phyloP scores from a whole-genome alignment of 108 stramenopile genomes.

The Schizochytrium sp. region DNA sequence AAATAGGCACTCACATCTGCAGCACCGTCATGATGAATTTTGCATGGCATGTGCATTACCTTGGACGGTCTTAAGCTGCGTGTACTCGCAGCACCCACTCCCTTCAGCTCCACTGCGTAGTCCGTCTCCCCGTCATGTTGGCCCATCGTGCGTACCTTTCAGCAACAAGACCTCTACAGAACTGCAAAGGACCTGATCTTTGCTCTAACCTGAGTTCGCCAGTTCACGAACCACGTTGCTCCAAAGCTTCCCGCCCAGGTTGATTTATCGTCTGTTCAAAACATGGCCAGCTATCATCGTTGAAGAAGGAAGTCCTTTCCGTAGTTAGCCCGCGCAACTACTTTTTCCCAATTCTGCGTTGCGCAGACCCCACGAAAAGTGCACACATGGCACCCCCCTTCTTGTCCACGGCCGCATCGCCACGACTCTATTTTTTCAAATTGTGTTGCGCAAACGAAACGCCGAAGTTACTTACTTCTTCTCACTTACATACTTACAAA shows the following conservation, averaged over 20 bases:
- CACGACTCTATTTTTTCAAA: no score
- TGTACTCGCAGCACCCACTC: constrained; percentile 6
- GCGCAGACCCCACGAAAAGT: no score
- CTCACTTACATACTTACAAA: no score
- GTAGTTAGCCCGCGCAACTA: no score
- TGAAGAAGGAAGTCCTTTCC: no score
- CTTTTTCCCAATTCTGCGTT: no score
- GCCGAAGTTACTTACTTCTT: no score
- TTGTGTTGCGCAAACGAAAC: no score
- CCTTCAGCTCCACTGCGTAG: not conserved
- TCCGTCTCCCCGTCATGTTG: not conserved
- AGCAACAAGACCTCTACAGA: not conserved
- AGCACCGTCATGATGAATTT: constrained; percentile 6
- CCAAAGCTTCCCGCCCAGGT: not conserved
- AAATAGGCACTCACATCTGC: constrained; percentile 56
- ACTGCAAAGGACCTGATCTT: not conserved
- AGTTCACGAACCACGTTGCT: not conserved
- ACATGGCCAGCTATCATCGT: no score
- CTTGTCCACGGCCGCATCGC: no score
- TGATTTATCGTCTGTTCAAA: no score
- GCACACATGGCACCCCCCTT: no score
- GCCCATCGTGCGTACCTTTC: not conserved
- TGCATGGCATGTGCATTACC: constrained; percentile 56
- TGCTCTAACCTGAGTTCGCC: not conserved
- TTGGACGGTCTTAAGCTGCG: not conserved